phyloP scores from a whole-genome alignment of 306 rosid species.

The Cicer yamashitae region DNA sequence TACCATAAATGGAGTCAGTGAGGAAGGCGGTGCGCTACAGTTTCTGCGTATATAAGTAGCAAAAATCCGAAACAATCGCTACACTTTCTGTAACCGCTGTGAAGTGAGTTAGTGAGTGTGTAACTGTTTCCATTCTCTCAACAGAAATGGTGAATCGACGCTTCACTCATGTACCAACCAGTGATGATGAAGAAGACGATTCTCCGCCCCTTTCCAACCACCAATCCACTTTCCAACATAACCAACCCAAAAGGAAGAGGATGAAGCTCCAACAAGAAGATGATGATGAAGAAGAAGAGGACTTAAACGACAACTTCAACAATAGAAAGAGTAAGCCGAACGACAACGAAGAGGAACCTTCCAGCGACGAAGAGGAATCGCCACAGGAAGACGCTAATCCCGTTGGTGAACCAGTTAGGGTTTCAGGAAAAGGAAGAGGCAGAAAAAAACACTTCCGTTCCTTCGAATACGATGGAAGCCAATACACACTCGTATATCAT shows the following conservation, averaged over 20 bases:
- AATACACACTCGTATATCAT: conserved; percentile 64
- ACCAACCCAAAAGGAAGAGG: conserved; percentile 55
- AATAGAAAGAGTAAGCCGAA: conserved; percentile 47
- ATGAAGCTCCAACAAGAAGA: conserved; percentile 48
- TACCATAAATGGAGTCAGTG: too few species aligned
- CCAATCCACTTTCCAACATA: neutral
- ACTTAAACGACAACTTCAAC: neutral
- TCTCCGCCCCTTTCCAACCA: conserved; percentile 35
- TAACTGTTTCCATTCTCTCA: neutral
- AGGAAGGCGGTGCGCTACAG: too few species aligned
- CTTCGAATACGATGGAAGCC: conserved; percentile 75
- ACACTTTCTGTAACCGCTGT: neutral
- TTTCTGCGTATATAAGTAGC: too few species aligned
- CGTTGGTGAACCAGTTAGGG: conserved; percentile 70
- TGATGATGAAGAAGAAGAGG: neutral
- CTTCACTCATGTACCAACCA: conserved; percentile 70
- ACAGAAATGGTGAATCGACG: conserved; percentile 75
- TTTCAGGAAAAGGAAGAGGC: conserved; percentile 76
- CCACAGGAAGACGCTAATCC: conserved; percentile 81
- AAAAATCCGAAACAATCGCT: too few species aligned
- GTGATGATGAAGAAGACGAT: conserved; percentile 74
- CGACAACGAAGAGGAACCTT: conserved; percentile 25
- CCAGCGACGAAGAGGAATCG: conserved; percentile 49
- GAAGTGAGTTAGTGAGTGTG: neutral
- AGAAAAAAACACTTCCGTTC: conserved; percentile 63